Percentiles rank a stretch among this genome's conserved stretches.
Evolutionary conservation across 768 basidiomycete genomes (phyloP).

Genomic region (Auricularia cornea): DNA sequence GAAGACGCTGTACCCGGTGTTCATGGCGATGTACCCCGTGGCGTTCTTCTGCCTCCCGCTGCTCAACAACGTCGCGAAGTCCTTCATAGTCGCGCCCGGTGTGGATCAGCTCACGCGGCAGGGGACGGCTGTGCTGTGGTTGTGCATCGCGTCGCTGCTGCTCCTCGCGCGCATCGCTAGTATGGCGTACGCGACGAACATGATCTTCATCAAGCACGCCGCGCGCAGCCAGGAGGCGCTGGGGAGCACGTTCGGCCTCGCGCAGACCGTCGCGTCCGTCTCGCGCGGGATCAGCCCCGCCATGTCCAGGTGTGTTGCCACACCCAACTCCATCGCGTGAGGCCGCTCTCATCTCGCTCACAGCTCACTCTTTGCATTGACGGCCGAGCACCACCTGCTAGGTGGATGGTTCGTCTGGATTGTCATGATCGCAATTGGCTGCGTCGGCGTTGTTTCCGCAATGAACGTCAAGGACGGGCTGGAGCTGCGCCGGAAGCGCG

Average conservation of each 20-base stretch:
- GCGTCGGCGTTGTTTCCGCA: not conserved
- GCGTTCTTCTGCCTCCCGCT: slow-evolving; percentile 10
- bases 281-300: slow-evolving; percentile 21
- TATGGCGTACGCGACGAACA: slow-evolving; percentile 15
- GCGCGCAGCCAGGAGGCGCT: slow-evolving; percentile 20
- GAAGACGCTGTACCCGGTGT: slow-evolving; percentile 7
- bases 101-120: not conserved
- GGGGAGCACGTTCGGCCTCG: slow-evolving; percentile 24
- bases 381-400: not conserved
- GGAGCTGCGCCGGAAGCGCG: not conserved
- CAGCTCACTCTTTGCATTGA: not conserved
- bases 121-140: slow-evolving; percentile 4
- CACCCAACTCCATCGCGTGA: not conserved
- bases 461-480: not conserved
- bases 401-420: not conserved
- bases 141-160: not conserved
- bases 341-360: not conserved
- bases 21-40: slow-evolving; percentile 11
- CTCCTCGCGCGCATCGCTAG: slow-evolving; percentile 1
- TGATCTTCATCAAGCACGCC: slow-evolving; percentile 24
- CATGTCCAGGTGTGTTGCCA: slow-evolving; percentile 12
- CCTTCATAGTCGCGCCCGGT: not conserved
- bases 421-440: not conserved
- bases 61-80: slow-evolving; percentile 1
- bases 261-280: slow-evolving; percentile 24